Conservation (phyloP, 2,329 filamentous ascomycete species). For the Cercospora sp. region DNA sequence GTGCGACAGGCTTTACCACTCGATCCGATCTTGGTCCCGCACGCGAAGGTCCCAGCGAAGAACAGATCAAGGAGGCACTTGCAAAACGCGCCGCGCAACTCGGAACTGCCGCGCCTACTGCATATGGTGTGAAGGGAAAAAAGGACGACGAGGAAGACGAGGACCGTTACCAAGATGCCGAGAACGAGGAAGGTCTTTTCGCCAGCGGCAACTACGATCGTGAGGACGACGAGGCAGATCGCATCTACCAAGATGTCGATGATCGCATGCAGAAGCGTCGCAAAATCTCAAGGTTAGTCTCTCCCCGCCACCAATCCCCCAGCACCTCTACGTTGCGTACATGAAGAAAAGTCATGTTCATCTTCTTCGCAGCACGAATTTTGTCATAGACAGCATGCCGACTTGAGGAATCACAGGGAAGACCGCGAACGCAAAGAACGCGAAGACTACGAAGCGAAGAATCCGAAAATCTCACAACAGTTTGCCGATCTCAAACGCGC, state of each 20-base stretch:
- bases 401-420: slow-evolving; percentile 76
- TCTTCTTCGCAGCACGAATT: slow-evolving; percentile 46
- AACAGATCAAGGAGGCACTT: slow-evolving; percentile 97
- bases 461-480: slow-evolving; percentile 97
- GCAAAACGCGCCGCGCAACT: slow-evolving; percentile 88
- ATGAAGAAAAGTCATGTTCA: slow-evolving; percentile 36
- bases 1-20: slow-evolving; percentile 96
- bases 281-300: slow-evolving; percentile 79
- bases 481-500: slow-evolving; percentile 95
- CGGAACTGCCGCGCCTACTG: slow-evolving; percentile 67
- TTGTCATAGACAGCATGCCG: slow-evolving; percentile 73
- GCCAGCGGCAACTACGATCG: slow-evolving; percentile 94
- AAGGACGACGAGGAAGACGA: slow-evolving; percentile 75
- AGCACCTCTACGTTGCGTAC: slow-evolving; percentile 19
- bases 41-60: slow-evolving; percentile 90
- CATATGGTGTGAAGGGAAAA: slow-evolving; percentile 68
- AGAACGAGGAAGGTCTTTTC: slow-evolving; percentile 95
- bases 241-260: slow-evolving; percentile 93
- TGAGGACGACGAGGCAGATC: slow-evolving; percentile 95
- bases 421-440: slow-evolving; percentile 85
- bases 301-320: slow-evolving; percentile 22
- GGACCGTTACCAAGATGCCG: slow-evolving; percentile 88
- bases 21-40: slow-evolving; percentile 94
- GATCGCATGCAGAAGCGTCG: slow-evolving; percentile 93
- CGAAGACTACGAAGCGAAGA: slow-evolving; percentile 94